Evolutionary conservation across 2,329 filamentous ascomycete species (phyloP).

Genomic region (Hypocreales sp.): DNA sequence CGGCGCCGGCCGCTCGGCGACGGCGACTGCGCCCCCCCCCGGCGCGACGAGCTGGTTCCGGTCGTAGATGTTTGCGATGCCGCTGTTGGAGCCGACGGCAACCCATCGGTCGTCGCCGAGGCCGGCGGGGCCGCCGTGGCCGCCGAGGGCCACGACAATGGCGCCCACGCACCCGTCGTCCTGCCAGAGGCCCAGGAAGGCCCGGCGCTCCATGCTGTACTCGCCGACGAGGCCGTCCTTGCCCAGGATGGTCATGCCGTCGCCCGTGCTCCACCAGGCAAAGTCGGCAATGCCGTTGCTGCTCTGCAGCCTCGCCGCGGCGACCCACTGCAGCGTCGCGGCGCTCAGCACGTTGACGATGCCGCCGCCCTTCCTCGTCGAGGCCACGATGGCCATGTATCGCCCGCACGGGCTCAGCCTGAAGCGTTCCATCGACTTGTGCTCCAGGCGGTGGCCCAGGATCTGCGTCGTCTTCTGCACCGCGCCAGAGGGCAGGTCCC

Average conservation of each 20-base stretch:
- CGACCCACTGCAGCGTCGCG: constrained; percentile 72
- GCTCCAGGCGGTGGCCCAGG: constrained; percentile 62
- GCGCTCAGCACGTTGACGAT: constrained; percentile 74
- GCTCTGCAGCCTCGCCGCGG: constrained; percentile 68
- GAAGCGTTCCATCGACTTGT: constrained; percentile 84
- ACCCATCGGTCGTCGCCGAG: constrained; percentile 80
- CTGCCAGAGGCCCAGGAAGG: constrained; percentile 68
- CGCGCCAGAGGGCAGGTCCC: constrained; percentile 69
- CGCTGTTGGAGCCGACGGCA: constrained; percentile 70
- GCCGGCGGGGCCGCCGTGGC: constrained; percentile 39
- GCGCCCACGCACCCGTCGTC: constrained; percentile 83
- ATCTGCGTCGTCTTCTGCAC: constrained; percentile 72
- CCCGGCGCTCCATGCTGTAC: constrained; percentile 55
- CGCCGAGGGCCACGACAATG: constrained; percentile 68
- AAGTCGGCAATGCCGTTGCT: constrained; percentile 79
- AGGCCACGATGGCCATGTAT: constrained; percentile 71
- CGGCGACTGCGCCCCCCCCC: constrained; percentile 23
- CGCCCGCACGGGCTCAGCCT: constrained; percentile 73
- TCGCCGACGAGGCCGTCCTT: constrained; percentile 85
- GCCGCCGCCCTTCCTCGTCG: constrained; percentile 72
- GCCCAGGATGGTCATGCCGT: constrained; percentile 67
- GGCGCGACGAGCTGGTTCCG: constrained; percentile 44
- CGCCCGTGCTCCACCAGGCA: constrained; percentile 77
- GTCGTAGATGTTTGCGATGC: constrained; percentile 90
- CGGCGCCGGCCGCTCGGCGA: constrained; percentile 58